These are phyloP conservation scores for Vishniacozyma victoriae DNA, from an alignment of 768 basidiomycete genomes.

Conservation along the genomic window DNA sequence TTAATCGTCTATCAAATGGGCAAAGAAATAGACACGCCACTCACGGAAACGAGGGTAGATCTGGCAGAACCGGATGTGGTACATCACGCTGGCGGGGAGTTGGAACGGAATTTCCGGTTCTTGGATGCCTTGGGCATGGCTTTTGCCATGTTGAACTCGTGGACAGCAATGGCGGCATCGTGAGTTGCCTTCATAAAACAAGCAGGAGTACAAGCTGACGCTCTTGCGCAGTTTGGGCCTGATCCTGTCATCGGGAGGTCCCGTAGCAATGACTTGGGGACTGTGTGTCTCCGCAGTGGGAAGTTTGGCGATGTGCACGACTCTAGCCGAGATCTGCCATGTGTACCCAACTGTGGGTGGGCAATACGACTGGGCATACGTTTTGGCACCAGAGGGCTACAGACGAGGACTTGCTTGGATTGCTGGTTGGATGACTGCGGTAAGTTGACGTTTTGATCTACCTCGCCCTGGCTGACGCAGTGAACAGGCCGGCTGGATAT, in stretches of 20 bases:
- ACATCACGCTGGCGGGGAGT: too few relatives aligned
- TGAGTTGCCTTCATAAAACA: too few relatives aligned
- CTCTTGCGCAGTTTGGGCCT: conserved; percentile 2
- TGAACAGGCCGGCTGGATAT: conserved; percentile 9
- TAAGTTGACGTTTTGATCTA: not conserved
- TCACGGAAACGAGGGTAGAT: too few relatives aligned
- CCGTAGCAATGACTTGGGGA: conserved; percentile 4
- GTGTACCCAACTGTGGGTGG: conserved; percentile 3
- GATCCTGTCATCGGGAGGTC: conserved; percentile 4
- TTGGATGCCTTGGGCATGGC: conserved; percentile 3
- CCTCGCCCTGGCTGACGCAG: too few relatives aligned
- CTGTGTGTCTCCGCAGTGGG: conserved; percentile 3
- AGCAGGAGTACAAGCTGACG: not conserved
- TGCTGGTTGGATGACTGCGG: conserved; percentile 9
- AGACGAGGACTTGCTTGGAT: conserved; percentile 2
- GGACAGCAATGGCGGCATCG: conserved; percentile 5
- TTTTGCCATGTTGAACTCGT: conserved; percentile 6
- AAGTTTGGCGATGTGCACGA: conserved; percentile 3
- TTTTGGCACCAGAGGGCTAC: conserved; percentile 1
- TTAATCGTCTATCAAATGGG: too few relatives aligned
- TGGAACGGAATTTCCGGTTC: conserved; percentile 2
- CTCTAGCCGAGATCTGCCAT: conserved; percentile 8
- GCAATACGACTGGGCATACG: conserved; percentile 9
- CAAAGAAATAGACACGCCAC: too few relatives aligned
- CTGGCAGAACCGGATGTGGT: too few relatives aligned